These are phyloP conservation scores for Cystobasidiaceae sp. DNA, from an alignment of 1,284 basidiomycete genomes.

Conservation along the genomic window DNA sequence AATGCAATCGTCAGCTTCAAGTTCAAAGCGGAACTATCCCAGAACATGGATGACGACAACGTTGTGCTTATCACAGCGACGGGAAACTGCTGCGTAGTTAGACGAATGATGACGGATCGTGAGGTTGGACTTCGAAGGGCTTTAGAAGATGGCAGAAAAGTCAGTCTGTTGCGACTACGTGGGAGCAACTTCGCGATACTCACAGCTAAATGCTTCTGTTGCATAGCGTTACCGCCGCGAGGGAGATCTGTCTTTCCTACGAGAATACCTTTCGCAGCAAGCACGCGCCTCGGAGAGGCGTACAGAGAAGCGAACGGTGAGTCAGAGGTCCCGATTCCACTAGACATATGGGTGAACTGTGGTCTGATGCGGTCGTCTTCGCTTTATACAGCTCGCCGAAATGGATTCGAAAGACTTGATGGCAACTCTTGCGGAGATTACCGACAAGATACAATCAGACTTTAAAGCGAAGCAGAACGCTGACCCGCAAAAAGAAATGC, in stretches of 20 bases:
- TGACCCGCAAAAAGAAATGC: slow-evolving; percentile 8
- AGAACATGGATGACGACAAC: slow-evolving; percentile 11
- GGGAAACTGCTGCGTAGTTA: slow-evolving; percentile 1
- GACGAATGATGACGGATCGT: background rate
- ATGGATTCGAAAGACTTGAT: slow-evolving; percentile 7
- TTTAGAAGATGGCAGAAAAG: background rate
- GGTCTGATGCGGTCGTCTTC: background rate
- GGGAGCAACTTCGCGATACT: background rate
- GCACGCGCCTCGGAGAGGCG: background rate
- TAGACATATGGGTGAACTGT: too few species aligned
- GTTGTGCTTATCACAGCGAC: slow-evolving; percentile 7
- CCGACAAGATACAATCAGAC: background rate
- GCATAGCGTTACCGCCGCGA: slow-evolving; percentile 6
- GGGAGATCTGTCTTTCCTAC: background rate
- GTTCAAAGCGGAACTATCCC: background rate
- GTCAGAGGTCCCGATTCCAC: too few species aligned
- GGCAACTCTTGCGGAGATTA: background rate
- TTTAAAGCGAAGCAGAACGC: background rate
- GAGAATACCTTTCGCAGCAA: background rate
- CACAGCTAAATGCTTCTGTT: background rate
- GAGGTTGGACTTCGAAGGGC: background rate
- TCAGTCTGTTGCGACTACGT: background rate
- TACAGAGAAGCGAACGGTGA: background rate
- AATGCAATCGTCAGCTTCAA: slow-evolving; percentile 22
- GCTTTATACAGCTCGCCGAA: background rate